These are phyloP conservation scores for Oryza glaberrima DNA, from an alignment of 176 grass and related monocot species.

Conservation along the genomic window DNA sequence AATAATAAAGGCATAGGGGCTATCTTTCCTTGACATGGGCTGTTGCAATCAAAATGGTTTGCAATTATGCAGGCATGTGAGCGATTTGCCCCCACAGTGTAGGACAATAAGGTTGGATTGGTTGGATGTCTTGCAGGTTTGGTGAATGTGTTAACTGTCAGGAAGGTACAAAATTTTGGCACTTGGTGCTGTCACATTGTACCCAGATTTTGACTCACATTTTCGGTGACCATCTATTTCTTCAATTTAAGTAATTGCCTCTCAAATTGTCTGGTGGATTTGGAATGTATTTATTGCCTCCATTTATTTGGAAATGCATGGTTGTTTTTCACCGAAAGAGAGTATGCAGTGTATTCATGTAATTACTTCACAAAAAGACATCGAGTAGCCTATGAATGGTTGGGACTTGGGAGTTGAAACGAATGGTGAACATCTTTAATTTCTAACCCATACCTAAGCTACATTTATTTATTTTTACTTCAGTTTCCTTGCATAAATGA, in stretches of 20 bases:
- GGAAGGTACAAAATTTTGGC: constrained; percentile 20
- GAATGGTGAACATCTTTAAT: not conserved
- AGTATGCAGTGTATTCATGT: not conserved
- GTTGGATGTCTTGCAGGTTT: constrained; percentile 40
- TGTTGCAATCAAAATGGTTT: constrained; percentile 17
- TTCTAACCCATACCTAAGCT: not conserved
- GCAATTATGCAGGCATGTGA: constrained; percentile 39
- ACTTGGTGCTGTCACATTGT: not conserved
- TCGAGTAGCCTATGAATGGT: not conserved
- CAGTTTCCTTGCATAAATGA: constrained; percentile 24
- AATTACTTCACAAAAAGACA: not conserved
- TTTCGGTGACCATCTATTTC: not conserved
- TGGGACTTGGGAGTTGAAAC: constrained; percentile 15
- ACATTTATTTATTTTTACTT: not conserved
- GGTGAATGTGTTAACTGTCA: not conserved
- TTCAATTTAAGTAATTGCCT: not conserved
- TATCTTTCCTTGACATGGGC: constrained; percentile 20
- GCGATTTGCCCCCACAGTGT: constrained; percentile 32
- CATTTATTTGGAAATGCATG: not conserved
- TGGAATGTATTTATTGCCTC: not conserved
- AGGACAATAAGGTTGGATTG: constrained; percentile 36
- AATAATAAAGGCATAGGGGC: constrained; percentile 18
- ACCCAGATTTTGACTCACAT: not conserved
- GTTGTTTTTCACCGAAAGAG: not conserved
- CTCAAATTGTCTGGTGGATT: not conserved